phyloP scores from a whole-genome alignment of 768 basidiomycete species.

The Rhizopogon sp. region DNA sequence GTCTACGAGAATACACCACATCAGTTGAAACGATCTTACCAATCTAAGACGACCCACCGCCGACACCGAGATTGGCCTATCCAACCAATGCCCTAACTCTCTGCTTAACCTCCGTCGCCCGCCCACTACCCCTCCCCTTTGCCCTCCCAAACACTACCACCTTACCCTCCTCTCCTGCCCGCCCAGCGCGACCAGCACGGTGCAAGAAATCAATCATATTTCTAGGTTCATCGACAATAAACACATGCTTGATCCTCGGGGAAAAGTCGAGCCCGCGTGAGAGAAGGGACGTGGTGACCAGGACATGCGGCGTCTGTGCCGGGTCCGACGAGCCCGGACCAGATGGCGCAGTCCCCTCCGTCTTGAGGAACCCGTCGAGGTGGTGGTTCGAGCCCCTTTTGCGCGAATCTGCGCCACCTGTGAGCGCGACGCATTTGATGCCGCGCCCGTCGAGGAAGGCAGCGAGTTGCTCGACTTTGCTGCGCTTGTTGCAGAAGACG shows the following conservation, averaged over 20 bases:
- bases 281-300: conserved; percentile 88
- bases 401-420: conserved; percentile 54
- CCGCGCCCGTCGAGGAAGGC: conserved; percentile 54
- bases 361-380: conserved; percentile 67
- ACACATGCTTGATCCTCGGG: conserved; percentile 71
- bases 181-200: conserved; percentile 78
- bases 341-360: conserved; percentile 1
- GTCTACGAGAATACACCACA: background rate
- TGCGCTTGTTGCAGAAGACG: conserved; percentile 78
- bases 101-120: conserved; percentile 45
- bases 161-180: conserved; percentile 65
- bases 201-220: conserved; percentile 93
- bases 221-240: conserved; percentile 83
- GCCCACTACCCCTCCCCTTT: conserved; percentile 56
- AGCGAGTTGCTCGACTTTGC: conserved; percentile 60
- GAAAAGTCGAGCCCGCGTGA: conserved; percentile 89
- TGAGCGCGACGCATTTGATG: conserved; percentile 60
- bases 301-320: conserved; percentile 49
- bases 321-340: conserved; percentile 16
- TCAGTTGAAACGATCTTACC: background rate
- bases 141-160: conserved; percentile 76
- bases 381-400: conserved; percentile 69
- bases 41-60: background rate
- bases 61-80: conserved; percentile 8
- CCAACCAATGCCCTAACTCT: conserved; percentile 39